These are phyloP conservation scores for Suillus sp. DNA, from an alignment of 768 basidiomycete genomes.

Conservation along the genomic window DNA sequence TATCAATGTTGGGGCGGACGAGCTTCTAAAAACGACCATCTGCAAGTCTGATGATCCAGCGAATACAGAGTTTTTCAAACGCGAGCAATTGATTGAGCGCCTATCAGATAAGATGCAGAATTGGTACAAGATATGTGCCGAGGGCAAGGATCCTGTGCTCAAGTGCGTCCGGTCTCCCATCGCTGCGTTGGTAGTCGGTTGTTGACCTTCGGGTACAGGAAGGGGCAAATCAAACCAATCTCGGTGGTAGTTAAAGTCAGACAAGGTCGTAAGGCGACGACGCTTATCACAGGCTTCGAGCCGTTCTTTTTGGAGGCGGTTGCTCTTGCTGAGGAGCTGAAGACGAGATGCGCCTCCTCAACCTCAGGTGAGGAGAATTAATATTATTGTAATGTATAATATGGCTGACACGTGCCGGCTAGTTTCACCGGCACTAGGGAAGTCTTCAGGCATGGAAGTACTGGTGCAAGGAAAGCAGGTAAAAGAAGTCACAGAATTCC, in stretches of 20 bases:
- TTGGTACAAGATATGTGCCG: conserved; percentile 67
- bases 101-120: conserved; percentile 70
- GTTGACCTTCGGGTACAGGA: conserved; percentile 45
- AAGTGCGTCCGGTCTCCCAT: conserved; percentile 49
- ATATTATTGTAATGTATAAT: not conserved
- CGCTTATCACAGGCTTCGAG: conserved; percentile 79
- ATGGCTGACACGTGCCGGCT: not conserved
- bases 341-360: conserved; percentile 74
- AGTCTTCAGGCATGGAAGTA: conserved; percentile 63
- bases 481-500: conserved; percentile 62
- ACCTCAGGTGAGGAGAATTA: conserved; percentile 60
- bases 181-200: conserved; percentile 8
- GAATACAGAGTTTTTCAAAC: conserved; percentile 57
- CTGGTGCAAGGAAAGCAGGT: conserved; percentile 86
- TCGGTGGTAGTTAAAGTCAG: conserved; percentile 68
- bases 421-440: conserved; percentile 68
- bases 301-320: conserved; percentile 70
- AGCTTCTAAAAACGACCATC: conserved; percentile 40
- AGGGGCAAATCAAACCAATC: conserved; percentile 74
- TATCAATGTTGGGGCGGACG: conserved; percentile 60
- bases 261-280: conserved; percentile 78
- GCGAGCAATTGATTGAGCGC: conserved; percentile 60
- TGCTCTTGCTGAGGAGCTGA: conserved; percentile 76
- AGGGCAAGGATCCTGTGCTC: conserved; percentile 54
- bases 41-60: conserved; percentile 34